Base-by-base conservation (phyloP, 176 grass and related monocot genomes). In the Puccinellia tenuiflora region DNA sequence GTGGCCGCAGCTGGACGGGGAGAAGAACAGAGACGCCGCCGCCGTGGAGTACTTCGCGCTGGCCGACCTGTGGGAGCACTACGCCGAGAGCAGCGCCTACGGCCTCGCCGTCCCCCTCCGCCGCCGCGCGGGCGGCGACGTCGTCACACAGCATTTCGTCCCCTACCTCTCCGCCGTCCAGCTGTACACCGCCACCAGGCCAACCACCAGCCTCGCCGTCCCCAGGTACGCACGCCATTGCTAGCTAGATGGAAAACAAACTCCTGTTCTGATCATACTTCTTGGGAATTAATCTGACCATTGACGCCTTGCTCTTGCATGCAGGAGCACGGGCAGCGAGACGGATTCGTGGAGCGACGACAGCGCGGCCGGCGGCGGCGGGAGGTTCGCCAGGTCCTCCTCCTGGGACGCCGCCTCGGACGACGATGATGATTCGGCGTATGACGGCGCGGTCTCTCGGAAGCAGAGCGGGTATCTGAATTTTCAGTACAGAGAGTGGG, bases 291-390 rank as follows among this genome's bases (percentile, higher is more conserved):
- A n/a, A n/a, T n/a, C n/a, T n/a, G n/a, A n/a, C n/a, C n/a, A n/a
- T n/a, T n/a, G n/a, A n/a, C n/a, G n/a, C n/a, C n/a, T n/a, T n/a
- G n/a, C n/a, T n/a, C n/a, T n/a, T n/a, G n/a, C n/a, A n/a, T n/a
- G n/a, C n/a, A 87, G 70, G 43, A 78, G 73, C 46, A 62, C 24
- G 62, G 62, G 48, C 6, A 93, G 88, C 17, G 93, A 93, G 84
- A 87, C 73, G 4, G 94, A 97, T 82, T 96, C 88, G 7, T 97
- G 75, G 78, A 97, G 91, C 13, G 90, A 91, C 33, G 94, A 91
- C 34, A 97, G 90, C 28, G 57, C n/a, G n/a, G n/a, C 51, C 26
- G 14, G 5, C 59, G 26, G 59, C 3, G 84, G 73, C 7, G 88
- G 91, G 35, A 78, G 83, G 81, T 63, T 83, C 5, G 87, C 88